Conservation (phyloP, 257 asterid species). For the Catharanthus roseus region DNA sequence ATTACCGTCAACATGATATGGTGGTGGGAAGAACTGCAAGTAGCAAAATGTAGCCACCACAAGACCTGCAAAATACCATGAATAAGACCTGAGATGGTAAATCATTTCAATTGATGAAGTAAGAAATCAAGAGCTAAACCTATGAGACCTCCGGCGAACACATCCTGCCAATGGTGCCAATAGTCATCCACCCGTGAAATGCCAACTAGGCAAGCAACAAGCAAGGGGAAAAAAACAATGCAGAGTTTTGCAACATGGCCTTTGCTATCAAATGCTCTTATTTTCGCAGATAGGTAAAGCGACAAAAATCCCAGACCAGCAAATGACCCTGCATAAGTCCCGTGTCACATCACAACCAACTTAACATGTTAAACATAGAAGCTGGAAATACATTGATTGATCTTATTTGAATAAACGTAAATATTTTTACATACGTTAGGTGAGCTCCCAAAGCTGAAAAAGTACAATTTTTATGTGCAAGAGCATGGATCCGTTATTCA, state of each 20-base stretch:
- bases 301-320: slow-evolving; percentile 81
- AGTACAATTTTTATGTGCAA: not conserved
- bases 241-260: slow-evolving; percentile 85
- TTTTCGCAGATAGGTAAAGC: slow-evolving; percentile 68
- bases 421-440: not conserved
- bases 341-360: slow-evolving; percentile 3
- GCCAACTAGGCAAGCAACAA: slow-evolving; percentile 54
- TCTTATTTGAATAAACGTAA: too few relatives aligned
- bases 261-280: slow-evolving; percentile 57
- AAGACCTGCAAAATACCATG: slow-evolving; percentile 38
- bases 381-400: too few relatives aligned
- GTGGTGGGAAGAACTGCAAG: slow-evolving; percentile 89
- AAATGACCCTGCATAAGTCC: slow-evolving; percentile 50
- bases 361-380: not conserved
- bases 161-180: slow-evolving; percentile 94
- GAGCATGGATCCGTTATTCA: not conserved
- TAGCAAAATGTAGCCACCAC: slow-evolving; percentile 64
- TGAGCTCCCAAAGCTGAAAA: not conserved
- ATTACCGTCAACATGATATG: slow-evolving; percentile 60
- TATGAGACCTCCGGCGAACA: slow-evolving; percentile 71
- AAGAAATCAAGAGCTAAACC: slow-evolving; percentile 31
- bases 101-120: not conserved
- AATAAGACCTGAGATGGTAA: not conserved
- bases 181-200: slow-evolving; percentile 81
- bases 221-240: slow-evolving; percentile 57